Evolutionary conservation across 2,329 filamentous ascomycete species (phyloP), one percentile per base, ranked within the genome.

Genomic region (Aspergillus neoniger): DNA sequence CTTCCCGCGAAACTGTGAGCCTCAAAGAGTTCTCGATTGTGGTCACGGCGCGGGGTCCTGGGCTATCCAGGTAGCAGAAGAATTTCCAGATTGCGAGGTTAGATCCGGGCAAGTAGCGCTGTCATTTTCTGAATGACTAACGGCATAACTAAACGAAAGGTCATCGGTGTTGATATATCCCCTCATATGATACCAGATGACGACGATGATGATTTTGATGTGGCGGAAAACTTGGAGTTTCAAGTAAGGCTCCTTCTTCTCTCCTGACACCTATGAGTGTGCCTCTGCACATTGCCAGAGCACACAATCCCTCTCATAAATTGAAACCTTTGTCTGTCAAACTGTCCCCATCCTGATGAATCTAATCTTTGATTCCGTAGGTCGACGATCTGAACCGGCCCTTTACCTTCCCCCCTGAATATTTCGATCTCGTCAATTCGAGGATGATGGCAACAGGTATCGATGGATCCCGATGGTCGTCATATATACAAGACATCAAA

Each of bases 381-480:
- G 82, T 91, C 56, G 89, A 91, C 68, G 88, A 92, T 69, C 77
- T 92, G 44, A 92, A 92, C 70, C 81, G 82, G 68, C 80, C 82
- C 36, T 89, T 90, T 70, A 89, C 87, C 0, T 93, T 92, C 69
- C 79, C 83, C 47, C 79, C 85, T 55, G 88, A 87, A 71, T 81
- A 88, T 58, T 96, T 96, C 79, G 91, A 96, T 69, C 79, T 96
- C 56, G 87, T 96, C 54, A 90, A 96, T 70, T 96, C 91, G 67
- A 86, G 74, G 81, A 85, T 65, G 59, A 76, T 82, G 63, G 75
- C 76, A 62, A 76, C 76, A 21, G 92, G 91, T 0, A 90, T 96
- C 68, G 83, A 93, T 69, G 79, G 81, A 59, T 79, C 82, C 63
- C 84, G 91, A 73, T 97, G 93, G 93, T 77, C 80, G 58, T 82